These are phyloP conservation scores for Backusella psychrophila DNA, from an alignment of 192 early-diverging fungal genomes.

Conservation along the genomic window DNA sequence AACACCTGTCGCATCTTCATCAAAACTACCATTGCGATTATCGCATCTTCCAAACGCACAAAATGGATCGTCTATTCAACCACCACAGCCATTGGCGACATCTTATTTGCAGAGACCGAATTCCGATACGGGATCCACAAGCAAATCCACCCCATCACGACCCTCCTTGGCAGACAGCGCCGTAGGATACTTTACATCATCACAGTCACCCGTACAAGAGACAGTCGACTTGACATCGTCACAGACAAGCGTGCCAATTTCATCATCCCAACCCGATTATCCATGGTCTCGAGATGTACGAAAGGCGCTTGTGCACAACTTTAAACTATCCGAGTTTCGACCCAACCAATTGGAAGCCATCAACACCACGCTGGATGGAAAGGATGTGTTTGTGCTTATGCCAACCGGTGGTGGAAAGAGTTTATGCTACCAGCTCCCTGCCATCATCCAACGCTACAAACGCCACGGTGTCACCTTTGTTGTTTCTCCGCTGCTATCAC, in stretches of 20 bases:
- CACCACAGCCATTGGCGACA: background rate
- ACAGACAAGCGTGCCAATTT: background rate
- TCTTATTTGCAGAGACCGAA: background rate
- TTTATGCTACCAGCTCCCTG: constrained; percentile 75
- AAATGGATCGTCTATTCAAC: background rate
- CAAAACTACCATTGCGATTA: background rate
- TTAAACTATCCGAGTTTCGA: constrained; percentile 76
- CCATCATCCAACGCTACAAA: constrained; percentile 16
- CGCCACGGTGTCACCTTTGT: constrained; percentile 77
- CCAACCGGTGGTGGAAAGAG: constrained; percentile 97
- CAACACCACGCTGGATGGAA: constrained; percentile 77
- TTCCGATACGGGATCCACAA: background rate
- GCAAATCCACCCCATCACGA: background rate
- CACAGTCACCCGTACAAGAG: background rate
- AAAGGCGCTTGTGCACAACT: constrained; percentile 64
- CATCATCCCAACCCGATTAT: background rate
- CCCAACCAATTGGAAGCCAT: constrained; percentile 87
- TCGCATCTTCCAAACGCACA: background rate
- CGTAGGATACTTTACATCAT: background rate
- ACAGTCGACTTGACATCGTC: background rate
- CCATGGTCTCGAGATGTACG: constrained; percentile 42
- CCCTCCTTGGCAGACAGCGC: background rate
- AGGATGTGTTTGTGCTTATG: constrained; percentile 96
- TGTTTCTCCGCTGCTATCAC: constrained; percentile 90
- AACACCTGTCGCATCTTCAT: background rate